These are phyloP conservation scores for Kwoniella heveanensis DNA, from an alignment of 768 basidiomycete genomes.

Conservation along the genomic window DNA sequence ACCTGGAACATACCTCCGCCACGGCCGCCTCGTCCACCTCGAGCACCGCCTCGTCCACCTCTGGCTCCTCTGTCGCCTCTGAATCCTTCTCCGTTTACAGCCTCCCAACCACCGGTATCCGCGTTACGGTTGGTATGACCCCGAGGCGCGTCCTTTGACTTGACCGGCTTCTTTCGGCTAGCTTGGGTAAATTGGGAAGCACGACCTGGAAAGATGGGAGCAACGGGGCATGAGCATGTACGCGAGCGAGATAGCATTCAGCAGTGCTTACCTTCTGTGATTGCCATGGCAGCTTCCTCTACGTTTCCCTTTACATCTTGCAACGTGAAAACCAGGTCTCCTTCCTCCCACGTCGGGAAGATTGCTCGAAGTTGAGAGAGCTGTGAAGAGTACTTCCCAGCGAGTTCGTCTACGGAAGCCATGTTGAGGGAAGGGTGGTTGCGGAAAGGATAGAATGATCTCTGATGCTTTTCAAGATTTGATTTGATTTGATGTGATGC, in stretches of 20 bases:
- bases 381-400: constrained; percentile 49
- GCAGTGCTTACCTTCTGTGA: constrained; percentile 54
- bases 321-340: constrained; percentile 52
- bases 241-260: too few relatives aligned
- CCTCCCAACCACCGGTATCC: constrained; percentile 47
- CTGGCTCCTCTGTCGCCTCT: constrained; percentile 51
- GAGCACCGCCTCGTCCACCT: constrained; percentile 51
- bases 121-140: constrained; percentile 51
- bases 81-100: constrained; percentile 44
- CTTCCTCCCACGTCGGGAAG: constrained; percentile 56
- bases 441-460: constrained; percentile 1
- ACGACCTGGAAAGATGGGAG: constrained; percentile 47
- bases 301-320: constrained; percentile 55
- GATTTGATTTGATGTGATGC: background rate
- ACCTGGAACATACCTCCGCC: constrained; percentile 35
- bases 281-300: constrained; percentile 54
- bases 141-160: constrained; percentile 36
- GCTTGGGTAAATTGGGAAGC: constrained; percentile 56
- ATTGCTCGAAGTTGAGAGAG: constrained; percentile 52
- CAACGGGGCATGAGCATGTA: too few relatives aligned
- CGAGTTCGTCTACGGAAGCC: constrained; percentile 46
- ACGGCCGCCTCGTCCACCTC: constrained; percentile 55
- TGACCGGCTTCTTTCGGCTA: constrained; percentile 49
- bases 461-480: constrained; percentile 2
- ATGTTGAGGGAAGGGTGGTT: constrained; percentile 30